phyloP scores from a whole-genome alignment of 192 early-diverging fungal genomes.

The Podila horticola region DNA sequence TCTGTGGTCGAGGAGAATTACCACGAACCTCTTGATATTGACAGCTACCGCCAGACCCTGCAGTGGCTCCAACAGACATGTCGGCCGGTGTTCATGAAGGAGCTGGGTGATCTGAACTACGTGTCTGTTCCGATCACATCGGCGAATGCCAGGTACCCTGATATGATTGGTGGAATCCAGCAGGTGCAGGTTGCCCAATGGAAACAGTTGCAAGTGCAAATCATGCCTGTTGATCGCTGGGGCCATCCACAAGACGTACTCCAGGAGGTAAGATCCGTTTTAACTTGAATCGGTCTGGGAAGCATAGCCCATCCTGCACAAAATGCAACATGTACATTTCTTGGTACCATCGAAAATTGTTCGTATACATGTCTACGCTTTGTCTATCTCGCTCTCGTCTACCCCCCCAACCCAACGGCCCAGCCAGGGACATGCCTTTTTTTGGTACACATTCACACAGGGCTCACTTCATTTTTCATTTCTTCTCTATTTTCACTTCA shows the following conservation, averaged over 20 bases:
- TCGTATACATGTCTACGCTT: background rate
- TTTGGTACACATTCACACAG: background rate
- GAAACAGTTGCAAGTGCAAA: conserved; percentile 43
- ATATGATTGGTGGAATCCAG: conserved; percentile 28
- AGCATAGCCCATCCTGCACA: background rate
- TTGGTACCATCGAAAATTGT: background rate
- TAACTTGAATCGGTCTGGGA: background rate
- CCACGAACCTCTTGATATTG: conserved; percentile 19
- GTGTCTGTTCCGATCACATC: conserved; percentile 37
- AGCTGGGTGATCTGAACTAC: conserved; percentile 12
- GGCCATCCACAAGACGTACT: conserved; percentile 36
- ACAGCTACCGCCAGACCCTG: conserved; percentile 38
- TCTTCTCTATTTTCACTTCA: too few relatives aligned
- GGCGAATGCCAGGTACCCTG: conserved; percentile 25
- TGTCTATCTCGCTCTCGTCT: background rate
- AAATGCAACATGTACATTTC: background rate
- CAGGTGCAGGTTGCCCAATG: conserved; percentile 36
- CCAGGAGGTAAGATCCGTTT: conserved; percentile 33
- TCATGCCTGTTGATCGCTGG: conserved; percentile 38
- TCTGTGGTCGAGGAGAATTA: conserved; percentile 18
- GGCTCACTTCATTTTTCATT: background rate
- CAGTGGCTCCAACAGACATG: conserved; percentile 51
- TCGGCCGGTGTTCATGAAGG: conserved; percentile 49
- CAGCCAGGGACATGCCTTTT: conserved; percentile 5
- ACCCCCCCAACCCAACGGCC: background rate